Base-by-base conservation (phyloP, 805 yeast genomes). In the Myxozyma nipponensis region DNA sequence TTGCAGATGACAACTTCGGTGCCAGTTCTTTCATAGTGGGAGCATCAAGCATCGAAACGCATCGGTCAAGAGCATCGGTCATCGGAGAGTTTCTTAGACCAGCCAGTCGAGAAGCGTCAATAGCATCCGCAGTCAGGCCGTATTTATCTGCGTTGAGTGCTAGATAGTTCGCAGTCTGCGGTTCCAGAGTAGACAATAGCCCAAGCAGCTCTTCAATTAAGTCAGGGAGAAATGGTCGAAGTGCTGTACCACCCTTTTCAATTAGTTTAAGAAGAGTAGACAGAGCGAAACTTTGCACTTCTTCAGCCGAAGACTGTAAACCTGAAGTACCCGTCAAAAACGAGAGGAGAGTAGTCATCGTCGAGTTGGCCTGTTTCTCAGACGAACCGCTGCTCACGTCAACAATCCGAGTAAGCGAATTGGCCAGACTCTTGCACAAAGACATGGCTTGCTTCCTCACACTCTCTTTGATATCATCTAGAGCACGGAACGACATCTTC, bases 401-500 rank as follows among this genome's bases (percentile, higher is more conserved):
- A 15, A 85, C 74, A 22, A 78, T 73, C 37, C 80, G 73, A 2
- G 82, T 80, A 58, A 88, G 70, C 3, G 77, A 73, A 17, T 81
- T 75, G 0, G 95, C 80, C 24, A 90, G 72, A 7, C 77, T 74
- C 54, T 82, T 78, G 0, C 95, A 80, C 35, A 93, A 70, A 32
- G 76, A 77, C 36, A 75, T 69, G 7, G 95, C 97, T 41, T 87
- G 95, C 50, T 77, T 78, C 44, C 97, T 74, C 2, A 93, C 96
- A 68, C 95, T 85, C 34, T 87, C 96, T 66, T 93, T 93, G 52
- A 91, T 87, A 70, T 91, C 98, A 69, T 91, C 98, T 77, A 91
- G 78, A 0, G 80, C 78, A 62, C 98, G 77, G 70, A 91, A 90
- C 43, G 90, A 82, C 85, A 86, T 82, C 3, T 76, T 73, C 97